phyloP scores from a whole-genome alignment of 768 basidiomycete species.

The Tricholoma terreum region DNA sequence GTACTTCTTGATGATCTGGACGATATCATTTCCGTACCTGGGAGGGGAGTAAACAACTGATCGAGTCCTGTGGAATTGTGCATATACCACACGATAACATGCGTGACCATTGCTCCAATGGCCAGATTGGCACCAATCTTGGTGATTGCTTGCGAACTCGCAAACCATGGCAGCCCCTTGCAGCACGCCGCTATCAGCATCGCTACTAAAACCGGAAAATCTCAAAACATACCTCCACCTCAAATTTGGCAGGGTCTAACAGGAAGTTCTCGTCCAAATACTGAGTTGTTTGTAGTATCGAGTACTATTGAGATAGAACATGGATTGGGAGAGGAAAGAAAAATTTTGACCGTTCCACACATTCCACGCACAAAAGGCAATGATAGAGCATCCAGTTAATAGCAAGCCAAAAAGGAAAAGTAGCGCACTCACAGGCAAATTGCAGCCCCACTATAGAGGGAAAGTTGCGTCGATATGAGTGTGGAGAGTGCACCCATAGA shows the following conservation, averaged over 20 bases:
- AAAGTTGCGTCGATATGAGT: constrained; percentile 53
- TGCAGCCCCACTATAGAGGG: constrained; percentile 45
- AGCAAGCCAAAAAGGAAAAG: too few relatives aligned
- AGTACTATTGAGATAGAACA: constrained; percentile 46
- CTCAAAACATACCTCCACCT: constrained; percentile 33
- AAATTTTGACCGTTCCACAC: constrained; percentile 7
- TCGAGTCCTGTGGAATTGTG: not conserved
- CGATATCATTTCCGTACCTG: constrained; percentile 45
- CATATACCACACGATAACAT: constrained; percentile 47
- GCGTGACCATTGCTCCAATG: constrained; percentile 47
- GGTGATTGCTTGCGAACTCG: constrained; percentile 40
- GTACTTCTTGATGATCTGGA: constrained; percentile 38
- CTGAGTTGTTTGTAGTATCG: constrained; percentile 47
- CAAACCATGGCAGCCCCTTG: constrained; percentile 44
- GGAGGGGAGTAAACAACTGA: not conserved
- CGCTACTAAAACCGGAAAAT: constrained; percentile 17
- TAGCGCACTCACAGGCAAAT: constrained; percentile 46
- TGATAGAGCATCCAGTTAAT: not conserved
- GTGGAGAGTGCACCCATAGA: constrained; percentile 47
- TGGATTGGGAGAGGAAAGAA: constrained; percentile 24
- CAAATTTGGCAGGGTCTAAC: constrained; percentile 49
- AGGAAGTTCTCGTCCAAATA: constrained; percentile 51
- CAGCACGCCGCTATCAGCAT: constrained; percentile 12
- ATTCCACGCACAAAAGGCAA: constrained; percentile 5
- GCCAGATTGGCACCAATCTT: constrained; percentile 37